Percentiles rank a stretch among this genome's conserved stretches.
These are phyloP conservation scores for Lepraria neglecta DNA, from an alignment of 495 filamentous ascomycete species.

Conservation along the genomic window DNA sequence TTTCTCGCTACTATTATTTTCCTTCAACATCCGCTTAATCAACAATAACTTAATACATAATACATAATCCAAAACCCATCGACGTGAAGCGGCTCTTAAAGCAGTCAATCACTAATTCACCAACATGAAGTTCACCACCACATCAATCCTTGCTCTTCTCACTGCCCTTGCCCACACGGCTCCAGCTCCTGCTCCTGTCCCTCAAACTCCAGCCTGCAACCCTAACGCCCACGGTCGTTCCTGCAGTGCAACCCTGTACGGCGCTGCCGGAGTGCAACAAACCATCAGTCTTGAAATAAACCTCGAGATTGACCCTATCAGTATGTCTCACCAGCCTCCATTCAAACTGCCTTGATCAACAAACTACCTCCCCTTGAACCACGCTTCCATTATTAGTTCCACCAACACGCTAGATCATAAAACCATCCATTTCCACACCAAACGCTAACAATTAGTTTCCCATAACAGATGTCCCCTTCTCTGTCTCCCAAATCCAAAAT, in stretches of 20 bases:
- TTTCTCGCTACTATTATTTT: neutral
- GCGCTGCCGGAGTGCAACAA: neutral
- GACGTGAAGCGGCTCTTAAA: neutral
- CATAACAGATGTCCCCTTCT: conserved; percentile 1
- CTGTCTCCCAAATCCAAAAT: neutral
- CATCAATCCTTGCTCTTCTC: neutral
- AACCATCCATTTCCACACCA: neutral
- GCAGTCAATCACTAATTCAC: neutral
- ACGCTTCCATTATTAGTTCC: neutral
- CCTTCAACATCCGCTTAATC: neutral
- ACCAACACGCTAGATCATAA: neutral
- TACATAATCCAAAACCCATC: neutral
- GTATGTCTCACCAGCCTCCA: neutral
- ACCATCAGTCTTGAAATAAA: neutral
- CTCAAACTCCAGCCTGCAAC: neutral
- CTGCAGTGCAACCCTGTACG: conserved; percentile 3
- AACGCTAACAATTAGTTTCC: too few species aligned
- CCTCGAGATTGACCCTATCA: neutral
- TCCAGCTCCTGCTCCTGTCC: neutral
- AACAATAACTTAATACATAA: neutral
- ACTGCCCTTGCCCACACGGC: conserved; percentile 2
- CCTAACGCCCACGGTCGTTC: conserved; percentile 1
- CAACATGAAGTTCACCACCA: conserved; percentile 4
- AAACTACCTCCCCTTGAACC: neutral
- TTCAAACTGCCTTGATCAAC: neutral